phyloP scores from a whole-genome alignment of 2,329 filamentous ascomycete genomes.

The Fusarium albidum region DNA sequence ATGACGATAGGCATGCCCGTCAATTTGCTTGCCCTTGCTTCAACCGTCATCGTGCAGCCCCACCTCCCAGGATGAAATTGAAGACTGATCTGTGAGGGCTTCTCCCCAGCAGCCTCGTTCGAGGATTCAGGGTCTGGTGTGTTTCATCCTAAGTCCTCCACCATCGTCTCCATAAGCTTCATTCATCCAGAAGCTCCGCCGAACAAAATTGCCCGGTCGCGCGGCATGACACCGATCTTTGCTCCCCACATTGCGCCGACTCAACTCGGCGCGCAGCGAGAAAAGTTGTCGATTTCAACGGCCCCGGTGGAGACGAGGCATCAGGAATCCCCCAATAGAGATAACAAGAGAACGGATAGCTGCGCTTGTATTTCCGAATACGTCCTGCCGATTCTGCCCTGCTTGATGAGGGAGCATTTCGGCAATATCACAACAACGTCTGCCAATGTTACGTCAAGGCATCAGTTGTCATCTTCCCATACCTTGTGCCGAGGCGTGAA shows the following conservation, averaged over 20 bases:
- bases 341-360: constrained; percentile 15
- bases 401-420: background rate
- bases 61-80: background rate
- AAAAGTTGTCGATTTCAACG: constrained; percentile 22
- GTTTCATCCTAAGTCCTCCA: constrained; percentile 37
- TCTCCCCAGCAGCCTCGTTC: constrained; percentile 7
- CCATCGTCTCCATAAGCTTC: constrained; percentile 29
- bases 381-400: constrained; percentile 7
- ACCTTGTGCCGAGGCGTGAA: too few species aligned
- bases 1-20: constrained; percentile 33
- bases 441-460: background rate
- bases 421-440: background rate
- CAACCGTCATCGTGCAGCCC: constrained; percentile 8
- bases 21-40: constrained; percentile 25
- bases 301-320: constrained; percentile 15
- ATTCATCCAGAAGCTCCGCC: constrained; percentile 34
- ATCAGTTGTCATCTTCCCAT: background rate
- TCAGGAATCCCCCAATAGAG: constrained; percentile 15
- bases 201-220: constrained; percentile 29
- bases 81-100: background rate
- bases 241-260: constrained; percentile 37
- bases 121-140: background rate
- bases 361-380: constrained; percentile 10
- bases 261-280: constrained; percentile 34
- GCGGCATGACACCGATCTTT: constrained; percentile 11